Conservation (phyloP, 306 rosid species). For the Vigna nakashimae region DNA sequence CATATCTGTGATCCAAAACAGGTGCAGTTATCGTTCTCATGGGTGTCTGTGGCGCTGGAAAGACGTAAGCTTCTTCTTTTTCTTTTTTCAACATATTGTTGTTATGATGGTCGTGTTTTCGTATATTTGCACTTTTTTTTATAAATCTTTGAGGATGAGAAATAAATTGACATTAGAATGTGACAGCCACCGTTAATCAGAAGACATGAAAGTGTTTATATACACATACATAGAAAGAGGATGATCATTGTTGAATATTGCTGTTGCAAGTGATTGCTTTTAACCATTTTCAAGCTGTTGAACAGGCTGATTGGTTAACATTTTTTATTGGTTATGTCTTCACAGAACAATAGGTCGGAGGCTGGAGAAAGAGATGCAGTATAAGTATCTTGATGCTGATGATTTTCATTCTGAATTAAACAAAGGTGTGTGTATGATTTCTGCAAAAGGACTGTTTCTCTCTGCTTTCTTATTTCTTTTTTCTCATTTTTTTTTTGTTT, state of each 20-base stretch:
- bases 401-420: slow-evolving; percentile 80
- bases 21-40: slow-evolving; percentile 62
- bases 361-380: slow-evolving; percentile 61
- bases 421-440: slow-evolving; percentile 58
- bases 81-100: neutral
- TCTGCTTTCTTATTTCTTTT: neutral
- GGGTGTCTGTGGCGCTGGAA: slow-evolving; percentile 94
- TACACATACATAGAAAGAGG: neutral
- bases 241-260: neutral
- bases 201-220: neutral
- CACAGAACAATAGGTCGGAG: slow-evolving; percentile 79
- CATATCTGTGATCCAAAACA: slow-evolving; percentile 3
- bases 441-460: neutral
- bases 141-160: too few relatives aligned
- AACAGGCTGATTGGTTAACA: neutral
- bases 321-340: slow-evolving; percentile 26
- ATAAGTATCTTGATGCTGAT: slow-evolving; percentile 83
- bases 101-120: neutral
- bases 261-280: neutral
- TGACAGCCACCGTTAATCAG: too few relatives aligned
- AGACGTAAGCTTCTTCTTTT: slow-evolving; percentile 61
- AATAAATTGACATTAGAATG: too few relatives aligned
- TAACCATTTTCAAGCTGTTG: too few relatives aligned
- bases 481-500: neutral
- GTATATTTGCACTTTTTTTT: too few relatives aligned